Evolutionary conservation across 129 eudicot genomes (phyloP).

Genomic region (Helichrysum umbraculigerum): DNA sequence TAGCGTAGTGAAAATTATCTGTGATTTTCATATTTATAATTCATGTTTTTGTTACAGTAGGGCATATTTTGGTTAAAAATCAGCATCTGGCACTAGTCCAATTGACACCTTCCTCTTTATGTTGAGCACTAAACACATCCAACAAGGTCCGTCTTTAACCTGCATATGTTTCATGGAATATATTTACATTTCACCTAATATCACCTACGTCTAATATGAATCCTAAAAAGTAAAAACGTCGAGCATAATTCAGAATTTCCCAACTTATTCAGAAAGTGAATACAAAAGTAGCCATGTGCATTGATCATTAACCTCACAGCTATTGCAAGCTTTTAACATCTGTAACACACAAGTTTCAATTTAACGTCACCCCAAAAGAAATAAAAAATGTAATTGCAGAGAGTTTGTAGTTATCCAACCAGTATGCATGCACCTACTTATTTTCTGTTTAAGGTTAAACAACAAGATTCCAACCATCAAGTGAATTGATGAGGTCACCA

Average conservation of each 20-base stretch:
- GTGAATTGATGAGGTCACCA: slow-evolving; percentile 33
- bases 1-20: background rate
- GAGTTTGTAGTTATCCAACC: slow-evolving; percentile 3
- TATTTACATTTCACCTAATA: background rate
- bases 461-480: slow-evolving; percentile 20
- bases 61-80: background rate
- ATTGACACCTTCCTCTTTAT: slow-evolving; percentile 18
- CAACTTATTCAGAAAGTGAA: slow-evolving; percentile 8
- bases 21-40: background rate
- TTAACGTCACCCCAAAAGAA: slow-evolving; percentile 11
- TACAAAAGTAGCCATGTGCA: slow-evolving; percentile 26
- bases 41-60: background rate
- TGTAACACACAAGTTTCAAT: slow-evolving; percentile 4
- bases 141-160: slow-evolving; percentile 5
- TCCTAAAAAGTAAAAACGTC: background rate
- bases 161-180: slow-evolving; percentile 7
- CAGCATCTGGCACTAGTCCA: background rate
- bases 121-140: slow-evolving; percentile 17
- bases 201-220: slow-evolving; percentile 7
- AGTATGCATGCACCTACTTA: slow-evolving; percentile 7
- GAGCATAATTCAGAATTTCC: background rate
- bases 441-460: slow-evolving; percentile 10
- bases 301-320: slow-evolving; percentile 19
- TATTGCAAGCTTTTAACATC: slow-evolving; percentile 6
- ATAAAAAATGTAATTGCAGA: slow-evolving; percentile 11